These are phyloP conservation scores for Metschnikowia reukaufii DNA, from an alignment of 805 yeast genomes.

Conservation along the genomic window DNA sequence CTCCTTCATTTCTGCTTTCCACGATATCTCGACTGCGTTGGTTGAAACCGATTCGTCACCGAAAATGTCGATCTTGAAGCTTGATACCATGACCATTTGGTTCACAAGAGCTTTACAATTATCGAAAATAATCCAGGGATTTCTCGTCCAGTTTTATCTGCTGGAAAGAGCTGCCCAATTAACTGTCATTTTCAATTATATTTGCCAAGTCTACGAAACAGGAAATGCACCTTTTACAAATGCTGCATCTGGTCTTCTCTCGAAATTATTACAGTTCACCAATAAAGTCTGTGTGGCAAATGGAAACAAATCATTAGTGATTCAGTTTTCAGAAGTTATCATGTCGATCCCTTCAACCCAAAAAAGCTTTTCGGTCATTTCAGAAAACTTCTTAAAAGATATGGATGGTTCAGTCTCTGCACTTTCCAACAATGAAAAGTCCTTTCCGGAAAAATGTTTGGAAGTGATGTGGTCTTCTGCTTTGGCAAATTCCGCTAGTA, in stretches of 20 bases:
- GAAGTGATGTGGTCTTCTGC: slow-evolving; percentile 54
- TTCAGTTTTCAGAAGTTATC: slow-evolving; percentile 47
- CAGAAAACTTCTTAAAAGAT: slow-evolving; percentile 57
- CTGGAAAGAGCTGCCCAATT: slow-evolving; percentile 13
- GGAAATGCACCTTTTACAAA: slow-evolving; percentile 70
- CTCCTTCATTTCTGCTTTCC: slow-evolving; percentile 1
- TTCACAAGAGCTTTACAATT: slow-evolving; percentile 53
- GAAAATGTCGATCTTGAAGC: slow-evolving; percentile 15
- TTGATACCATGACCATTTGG: slow-evolving; percentile 67
- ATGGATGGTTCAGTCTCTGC: slow-evolving; percentile 36
- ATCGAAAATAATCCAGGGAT: neutral
- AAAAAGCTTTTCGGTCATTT: slow-evolving; percentile 59
- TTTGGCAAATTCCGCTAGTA: slow-evolving; percentile 67
- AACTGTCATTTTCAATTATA: slow-evolving; percentile 46
- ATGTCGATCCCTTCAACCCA: slow-evolving; percentile 46
- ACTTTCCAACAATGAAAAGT: slow-evolving; percentile 46
- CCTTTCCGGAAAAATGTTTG: slow-evolving; percentile 49
- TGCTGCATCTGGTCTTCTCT: slow-evolving; percentile 61
- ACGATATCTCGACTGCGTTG: slow-evolving; percentile 1
- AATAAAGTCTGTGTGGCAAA: slow-evolving; percentile 9
- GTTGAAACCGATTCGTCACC: slow-evolving; percentile 4
- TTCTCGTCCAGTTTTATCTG: neutral
- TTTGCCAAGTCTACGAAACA: slow-evolving; percentile 69
- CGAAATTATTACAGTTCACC: slow-evolving; percentile 48
- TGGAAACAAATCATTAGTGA: slow-evolving; percentile 17